Percentiles rank a stretch among this genome's conserved stretches.
phyloP scores from a whole-genome alignment of 305 asterid species.

The Fraxinus baroniana region DNA sequence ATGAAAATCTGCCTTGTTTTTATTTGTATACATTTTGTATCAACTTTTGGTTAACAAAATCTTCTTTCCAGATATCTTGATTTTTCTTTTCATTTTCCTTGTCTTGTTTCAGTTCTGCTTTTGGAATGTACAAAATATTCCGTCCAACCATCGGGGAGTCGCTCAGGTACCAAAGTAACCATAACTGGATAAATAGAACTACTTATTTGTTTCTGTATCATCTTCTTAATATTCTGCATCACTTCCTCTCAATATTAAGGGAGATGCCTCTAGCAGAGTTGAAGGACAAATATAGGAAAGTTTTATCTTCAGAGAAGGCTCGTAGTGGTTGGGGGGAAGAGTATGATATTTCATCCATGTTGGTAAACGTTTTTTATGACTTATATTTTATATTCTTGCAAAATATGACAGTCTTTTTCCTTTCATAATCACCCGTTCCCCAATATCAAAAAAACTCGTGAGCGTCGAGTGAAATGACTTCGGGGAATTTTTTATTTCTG shows the following conservation, averaged over 20 bases:
- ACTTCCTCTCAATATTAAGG: slow-evolving; percentile 48
- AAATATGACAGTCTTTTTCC: background rate
- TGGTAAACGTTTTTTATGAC: slow-evolving; percentile 38
- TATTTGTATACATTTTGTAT: background rate
- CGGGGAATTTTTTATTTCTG: background rate
- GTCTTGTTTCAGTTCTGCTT: slow-evolving; percentile 59
- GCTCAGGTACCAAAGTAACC: slow-evolving; percentile 55
- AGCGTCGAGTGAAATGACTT: background rate
- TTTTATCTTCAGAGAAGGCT: slow-evolving; percentile 63
- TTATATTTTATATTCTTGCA: too few species aligned
- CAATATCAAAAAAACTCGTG: too few species aligned
- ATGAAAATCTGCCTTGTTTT: background rate
- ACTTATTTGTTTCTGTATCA: slow-evolving; percentile 22
- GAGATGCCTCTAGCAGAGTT: slow-evolving; percentile 87
- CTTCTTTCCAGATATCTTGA: background rate
- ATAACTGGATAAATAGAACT: slow-evolving; percentile 9
- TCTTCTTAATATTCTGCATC: slow-evolving; percentile 11
- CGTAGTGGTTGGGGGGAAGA: slow-evolving; percentile 86
- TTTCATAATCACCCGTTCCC: background rate
- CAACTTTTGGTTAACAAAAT: background rate
- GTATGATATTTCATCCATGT: slow-evolving; percentile 74
- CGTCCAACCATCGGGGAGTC: slow-evolving; percentile 94
- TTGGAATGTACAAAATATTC: slow-evolving; percentile 70
- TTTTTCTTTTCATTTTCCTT: slow-evolving; percentile 20
- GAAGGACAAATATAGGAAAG: slow-evolving; percentile 78